Percentiles rank a stretch among this genome's conserved stretches.
Evolutionary conservation across 257 asterid genomes (phyloP).

Genomic region (Osmanthus fragrans): DNA sequence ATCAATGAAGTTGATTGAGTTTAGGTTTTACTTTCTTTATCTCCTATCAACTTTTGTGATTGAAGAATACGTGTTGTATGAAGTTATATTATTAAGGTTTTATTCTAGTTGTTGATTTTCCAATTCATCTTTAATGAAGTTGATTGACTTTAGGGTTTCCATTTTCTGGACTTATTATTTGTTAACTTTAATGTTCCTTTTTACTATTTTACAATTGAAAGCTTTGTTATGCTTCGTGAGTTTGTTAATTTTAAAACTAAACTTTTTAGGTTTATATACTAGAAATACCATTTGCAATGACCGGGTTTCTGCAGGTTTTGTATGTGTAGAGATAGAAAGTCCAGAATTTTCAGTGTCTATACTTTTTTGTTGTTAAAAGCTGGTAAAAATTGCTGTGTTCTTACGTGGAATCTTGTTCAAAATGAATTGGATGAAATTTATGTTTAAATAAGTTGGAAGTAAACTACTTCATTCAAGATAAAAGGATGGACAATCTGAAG

Average conservation of each 20-base stretch:
- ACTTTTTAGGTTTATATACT: not conserved
- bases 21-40: not conserved
- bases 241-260: not conserved
- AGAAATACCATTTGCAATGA: no score
- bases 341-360: not conserved
- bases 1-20: not conserved
- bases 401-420: not conserved
- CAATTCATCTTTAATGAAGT: not conserved
- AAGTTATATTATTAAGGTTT: no score
- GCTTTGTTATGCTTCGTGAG: not conserved
- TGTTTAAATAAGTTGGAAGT: not conserved
- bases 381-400: not conserved
- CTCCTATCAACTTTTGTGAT: not conserved
- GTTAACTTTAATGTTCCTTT: not conserved
- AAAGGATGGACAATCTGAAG: not conserved
- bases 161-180: not conserved
- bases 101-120: not conserved
- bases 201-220: not conserved
- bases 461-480: not conserved
- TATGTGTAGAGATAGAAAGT: not conserved
- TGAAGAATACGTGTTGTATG: no score
- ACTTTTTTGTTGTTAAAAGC: not conserved
- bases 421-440: not conserved
- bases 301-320: not conserved
- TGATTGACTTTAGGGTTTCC: not conserved